These are phyloP conservation scores for Hymenoscyphus repandus DNA, from an alignment of 2,329 filamentous ascomycete genomes.

Conservation along the genomic window DNA sequence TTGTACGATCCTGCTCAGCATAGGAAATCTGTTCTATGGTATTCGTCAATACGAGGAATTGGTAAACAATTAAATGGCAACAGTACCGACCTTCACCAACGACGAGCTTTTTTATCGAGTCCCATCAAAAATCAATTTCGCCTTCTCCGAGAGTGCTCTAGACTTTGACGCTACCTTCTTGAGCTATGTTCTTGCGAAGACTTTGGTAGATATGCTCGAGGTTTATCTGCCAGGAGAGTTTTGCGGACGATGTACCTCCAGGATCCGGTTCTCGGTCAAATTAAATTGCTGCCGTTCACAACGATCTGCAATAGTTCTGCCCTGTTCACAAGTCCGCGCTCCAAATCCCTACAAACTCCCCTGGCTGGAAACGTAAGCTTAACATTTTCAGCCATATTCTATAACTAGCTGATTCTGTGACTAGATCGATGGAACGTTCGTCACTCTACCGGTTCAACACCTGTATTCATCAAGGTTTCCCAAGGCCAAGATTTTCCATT, in stretches of 20 bases:
- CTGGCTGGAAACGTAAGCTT: constrained; percentile 12
- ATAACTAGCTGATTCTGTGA: neutral
- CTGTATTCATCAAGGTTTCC: neutral
- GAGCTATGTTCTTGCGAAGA: constrained; percentile 3
- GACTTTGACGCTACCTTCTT: neutral
- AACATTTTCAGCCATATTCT: neutral
- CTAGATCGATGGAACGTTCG: constrained; percentile 12
- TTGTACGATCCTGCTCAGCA: no score
- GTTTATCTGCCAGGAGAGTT: constrained; percentile 8
- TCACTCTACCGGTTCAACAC: neutral
- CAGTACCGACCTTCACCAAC: constrained; percentile 10
- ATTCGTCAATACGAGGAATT: constrained; percentile 9
- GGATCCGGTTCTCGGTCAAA: constrained; percentile 10
- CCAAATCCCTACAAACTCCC: constrained; percentile 4
- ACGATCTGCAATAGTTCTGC: constrained; percentile 15
- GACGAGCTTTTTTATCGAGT: constrained; percentile 10
- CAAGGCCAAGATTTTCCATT: constrained; percentile 13
- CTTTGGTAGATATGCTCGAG: constrained; percentile 3
- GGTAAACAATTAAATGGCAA: constrained; percentile 7
- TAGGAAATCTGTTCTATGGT: no score
- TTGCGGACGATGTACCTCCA: constrained; percentile 12
- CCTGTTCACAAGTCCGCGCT: constrained; percentile 6
- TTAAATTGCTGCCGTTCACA: constrained; percentile 12
- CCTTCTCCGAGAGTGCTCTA: constrained; percentile 4
- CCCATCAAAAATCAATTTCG: constrained; percentile 4